Base-by-base conservation (phyloP, 2,329 filamentous ascomycete genomes). In the Knoxdaviesia capensis region DNA sequence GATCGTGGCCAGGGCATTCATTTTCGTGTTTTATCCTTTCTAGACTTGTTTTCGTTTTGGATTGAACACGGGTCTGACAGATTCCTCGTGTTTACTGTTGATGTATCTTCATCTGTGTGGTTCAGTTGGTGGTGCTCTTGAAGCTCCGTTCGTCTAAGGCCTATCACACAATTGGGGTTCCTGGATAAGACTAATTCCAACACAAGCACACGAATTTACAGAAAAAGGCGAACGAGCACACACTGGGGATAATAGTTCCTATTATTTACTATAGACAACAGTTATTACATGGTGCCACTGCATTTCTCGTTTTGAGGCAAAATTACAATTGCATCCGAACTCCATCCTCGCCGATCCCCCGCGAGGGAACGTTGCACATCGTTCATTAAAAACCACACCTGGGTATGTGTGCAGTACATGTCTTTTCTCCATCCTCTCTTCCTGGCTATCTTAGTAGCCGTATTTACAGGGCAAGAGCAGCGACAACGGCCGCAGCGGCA, bases 391-490 rank as follows among this genome's bases (percentile, higher is more conserved):
- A 8, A 8, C 28, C 8, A 6, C 37, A 31, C 32, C 5, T 39
- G 6, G 11, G n/a, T 31, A 9, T 5, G 20, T 31, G 33, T 31
- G 38, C n/a, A 31, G n/a, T 6, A 30, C 20, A 11, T 28, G 32
- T n/a, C 20, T n/a, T 20, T 20, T 20, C 3, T 20, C 3, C 20
- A 20, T 20, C 20, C 20, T 3, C 20, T 20, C 2, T 20, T 3
- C 20, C 20, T 20, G 20, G 20, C 20, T 20, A 41, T 29, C 38
- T 28, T 29, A 8, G 7, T 10, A 36, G 20, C 20, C 10, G 10
- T 3, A 36, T 43, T 51, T 52, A 60, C 36, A 60, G 47, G 36
- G 52, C 57, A 5, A 56, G 34, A 28, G 52, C 56, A 43, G 52
- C 52, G 11, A 53, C 45, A 28, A 52, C 52, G 33, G 51, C 55